phyloP scores from a whole-genome alignment of 768 basidiomycete genomes.

The Boletus speciosus region DNA sequence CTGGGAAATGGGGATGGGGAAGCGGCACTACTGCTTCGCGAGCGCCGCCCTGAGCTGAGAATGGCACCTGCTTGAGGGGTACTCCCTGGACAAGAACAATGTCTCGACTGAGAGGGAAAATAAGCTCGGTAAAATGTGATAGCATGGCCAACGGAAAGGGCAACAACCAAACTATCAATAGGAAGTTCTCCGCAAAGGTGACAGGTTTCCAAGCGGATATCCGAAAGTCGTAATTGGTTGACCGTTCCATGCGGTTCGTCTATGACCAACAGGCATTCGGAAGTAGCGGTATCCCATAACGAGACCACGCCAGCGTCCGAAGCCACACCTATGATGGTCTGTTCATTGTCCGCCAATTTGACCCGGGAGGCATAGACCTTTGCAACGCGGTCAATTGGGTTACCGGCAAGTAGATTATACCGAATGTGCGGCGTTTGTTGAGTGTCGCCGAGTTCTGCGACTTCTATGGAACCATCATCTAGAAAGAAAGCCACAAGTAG shows the following conservation, averaged over 20 bases:
- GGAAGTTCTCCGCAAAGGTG: conserved; percentile 67
- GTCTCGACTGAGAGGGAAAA: conserved; percentile 51
- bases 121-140: conserved; percentile 66
- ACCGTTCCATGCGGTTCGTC: conserved; percentile 59
- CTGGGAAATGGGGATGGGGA: conserved; percentile 47
- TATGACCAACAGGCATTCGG: conserved; percentile 59
- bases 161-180: conserved; percentile 59
- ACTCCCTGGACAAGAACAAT: conserved; percentile 63
- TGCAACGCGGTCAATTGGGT: conserved; percentile 49
- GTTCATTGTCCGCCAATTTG: conserved; percentile 47
- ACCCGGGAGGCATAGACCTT: conserved; percentile 51
- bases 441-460: conserved; percentile 50
- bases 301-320: conserved; percentile 69
- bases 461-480: conserved; percentile 64
- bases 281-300: conserved; percentile 69
- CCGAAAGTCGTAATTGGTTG: conserved; percentile 56
- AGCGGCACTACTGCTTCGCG: conserved; percentile 59
- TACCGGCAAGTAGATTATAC: conserved; percentile 57
- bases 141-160: conserved; percentile 61
- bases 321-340: conserved; percentile 56
- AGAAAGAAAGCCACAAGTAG: conserved; percentile 57
- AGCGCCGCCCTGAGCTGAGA: conserved; percentile 49
- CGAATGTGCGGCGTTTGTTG: conserved; percentile 41
- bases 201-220: conserved; percentile 56
- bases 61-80: conserved; percentile 44